Percentiles rank a stretch among this genome's conserved stretches.
These are phyloP conservation scores for Fraxinus albicans DNA, from an alignment of 305 asterid genomes.

Conservation along the genomic window DNA sequence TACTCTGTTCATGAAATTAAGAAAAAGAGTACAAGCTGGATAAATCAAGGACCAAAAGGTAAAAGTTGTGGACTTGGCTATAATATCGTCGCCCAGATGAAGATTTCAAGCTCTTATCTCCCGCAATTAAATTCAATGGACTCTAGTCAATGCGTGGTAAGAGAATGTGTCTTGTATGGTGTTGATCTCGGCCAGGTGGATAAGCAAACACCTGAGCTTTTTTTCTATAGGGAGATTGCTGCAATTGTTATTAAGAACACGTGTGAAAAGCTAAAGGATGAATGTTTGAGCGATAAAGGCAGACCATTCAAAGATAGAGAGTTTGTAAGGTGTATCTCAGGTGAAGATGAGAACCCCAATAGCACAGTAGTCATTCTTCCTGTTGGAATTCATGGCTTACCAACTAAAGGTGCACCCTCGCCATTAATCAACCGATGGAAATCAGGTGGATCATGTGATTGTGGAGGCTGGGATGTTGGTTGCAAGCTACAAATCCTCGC, in stretches of 20 bases:
- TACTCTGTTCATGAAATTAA: conserved; percentile 73
- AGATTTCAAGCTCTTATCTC: conserved; percentile 43
- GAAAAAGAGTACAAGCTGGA: conserved; percentile 77
- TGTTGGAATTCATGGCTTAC: conserved; percentile 69
- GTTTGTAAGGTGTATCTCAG: conserved; percentile 1
- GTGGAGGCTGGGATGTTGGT: conserved; percentile 99
- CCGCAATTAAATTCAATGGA: conserved; percentile 22
- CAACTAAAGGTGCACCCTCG: conserved; percentile 66
- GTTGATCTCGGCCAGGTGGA: conserved; percentile 42
- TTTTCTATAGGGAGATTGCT: conserved; percentile 62
- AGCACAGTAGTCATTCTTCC: conserved; percentile 70
- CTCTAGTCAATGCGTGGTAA: conserved; percentile 26
- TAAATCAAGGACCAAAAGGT: conserved; percentile 59
- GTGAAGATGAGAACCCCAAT: conserved; percentile 22
- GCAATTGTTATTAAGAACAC: conserved; percentile 52
- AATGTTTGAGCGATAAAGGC: conserved; percentile 16
- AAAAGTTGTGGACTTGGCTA: conserved; percentile 59
- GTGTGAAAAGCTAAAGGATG: conserved; percentile 18
- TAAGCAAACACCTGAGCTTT: conserved; percentile 40
- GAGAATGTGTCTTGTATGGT: conserved; percentile 68
- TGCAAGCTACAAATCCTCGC: conserved; percentile 77
- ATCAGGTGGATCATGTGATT: conserved; percentile 85
- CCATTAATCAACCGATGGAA: conserved; percentile 78
- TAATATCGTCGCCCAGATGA: conserved; percentile 70
- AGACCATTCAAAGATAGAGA: conserved; percentile 21